Evolutionary conservation across 768 basidiomycete genomes (phyloP), one percentile per base, ranked within the genome.

Genomic region (Pulveroboletus sp.): DNA sequence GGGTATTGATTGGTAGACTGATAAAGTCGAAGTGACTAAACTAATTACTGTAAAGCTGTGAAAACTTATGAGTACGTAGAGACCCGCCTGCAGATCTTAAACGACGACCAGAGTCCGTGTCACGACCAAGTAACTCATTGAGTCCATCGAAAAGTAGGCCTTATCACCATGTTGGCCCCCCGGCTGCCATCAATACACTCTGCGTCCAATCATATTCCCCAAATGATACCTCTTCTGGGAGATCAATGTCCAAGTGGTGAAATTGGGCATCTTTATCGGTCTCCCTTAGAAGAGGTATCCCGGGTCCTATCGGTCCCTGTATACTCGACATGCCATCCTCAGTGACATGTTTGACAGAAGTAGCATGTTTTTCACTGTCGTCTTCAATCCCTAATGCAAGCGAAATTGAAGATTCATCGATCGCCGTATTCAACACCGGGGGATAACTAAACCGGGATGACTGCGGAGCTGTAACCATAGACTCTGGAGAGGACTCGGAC

Each of bases 181-280:
- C 81, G 48, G 84, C 85, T n/a, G 84, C 85, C 66, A 81, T 65
- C 49, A 90, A 63, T 41, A 90, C 87, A 56, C 82, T 85, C 59
- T 75, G 72, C 39, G 84, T 84, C 88, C 89, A 91, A 60, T 87
- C 80, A 41, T 80, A 84, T 50, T 73, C 74, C 35, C 73, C 67
- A 39, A 50, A 46, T 33, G 70, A 69, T 20, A 77, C 76, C 50
- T 78, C 72, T 44, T 73, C 59, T 2, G 55, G 43, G 27, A 67
- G 54, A 25, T 53, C 20, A 16, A 68, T 45, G 17, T 69, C 54
- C 43, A 70, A 40, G 47, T 59, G 58, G 57, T 54, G 49, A 56
- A 63, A 51, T 53, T 66, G 45, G 54, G 49, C 16, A 53, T 61
- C 41, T 29, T 61, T 52, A 9, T 50, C 39, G 21, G 56, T 43